Base-by-base conservation (phyloP, 2,329 filamentous ascomycete species). In the Aspergillus versicolor region DNA sequence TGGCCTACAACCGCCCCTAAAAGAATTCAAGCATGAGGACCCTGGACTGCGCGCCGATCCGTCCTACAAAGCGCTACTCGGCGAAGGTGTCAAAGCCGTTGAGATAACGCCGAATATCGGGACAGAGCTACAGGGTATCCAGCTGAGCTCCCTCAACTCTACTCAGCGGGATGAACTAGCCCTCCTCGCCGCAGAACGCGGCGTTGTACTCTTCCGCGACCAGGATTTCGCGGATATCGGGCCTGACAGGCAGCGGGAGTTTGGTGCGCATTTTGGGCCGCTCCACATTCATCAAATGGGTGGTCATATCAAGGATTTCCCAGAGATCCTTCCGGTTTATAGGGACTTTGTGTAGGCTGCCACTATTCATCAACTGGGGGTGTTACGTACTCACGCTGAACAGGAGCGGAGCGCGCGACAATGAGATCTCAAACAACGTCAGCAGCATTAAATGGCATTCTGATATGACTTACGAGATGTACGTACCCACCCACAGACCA, bases 401-500 rank as follows among this genome's bases (percentile, higher is more conserved):
- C 34, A 37, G 34, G 34, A n/a, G 37, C 17, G 40, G 45, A 11
- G 51, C 51, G 2, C 8, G 15, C 12, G 52, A 54, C 11, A 47
- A 54, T 15, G 43, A 40, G 21, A 47, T 47, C 21, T 41, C 43
- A 6, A 56, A 56, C 8, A 51, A 45, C 4, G 21, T 40, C 3
- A 51, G 38, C 30, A 50, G 19, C 9, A 32, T 50, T 6, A 22
- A 22, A 2, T 56, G 53, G 53, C 53, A 56, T 6, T 50, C 46
- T 1, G 53, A 56, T 30, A 27, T 56, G 7, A 50, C 19, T 3
- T 56, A 56, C 21, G 53, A 56, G 5, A 15, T 41, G 51, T 38
- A 46, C 6, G 44, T 45, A 30, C 7, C 17, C 21, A 15, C 19
- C 13, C 5, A 19, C 19, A 19, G 19, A 19, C 19, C 19, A 19